Conservation (phyloP, 441 rosid genomes). For the Adansonia gregorii region DNA sequence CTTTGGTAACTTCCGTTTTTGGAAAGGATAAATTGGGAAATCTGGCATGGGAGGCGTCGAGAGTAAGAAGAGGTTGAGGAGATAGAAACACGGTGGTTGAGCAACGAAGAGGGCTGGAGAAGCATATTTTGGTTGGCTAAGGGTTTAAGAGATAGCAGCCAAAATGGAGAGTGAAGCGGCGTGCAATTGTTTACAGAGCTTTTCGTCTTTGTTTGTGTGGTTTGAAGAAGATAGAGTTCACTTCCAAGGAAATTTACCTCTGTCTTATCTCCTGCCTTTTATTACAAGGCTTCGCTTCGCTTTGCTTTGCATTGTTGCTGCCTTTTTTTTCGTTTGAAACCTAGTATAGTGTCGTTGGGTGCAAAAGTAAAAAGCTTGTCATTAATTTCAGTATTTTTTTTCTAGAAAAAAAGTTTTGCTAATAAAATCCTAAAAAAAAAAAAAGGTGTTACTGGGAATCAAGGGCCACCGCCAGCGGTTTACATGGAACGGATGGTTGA, state of each 20-base stretch:
- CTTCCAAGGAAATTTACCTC: neutral
- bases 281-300: no score
- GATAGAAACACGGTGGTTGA: slow-evolving; percentile 50
- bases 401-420: no score
- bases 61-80: slow-evolving; percentile 51
- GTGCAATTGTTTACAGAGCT: neutral
- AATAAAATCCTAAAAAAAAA: no score
- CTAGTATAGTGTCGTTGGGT: no score
- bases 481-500: no score
- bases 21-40: slow-evolving; percentile 31
- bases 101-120: slow-evolving; percentile 51
- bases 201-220: neutral
- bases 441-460: no score
- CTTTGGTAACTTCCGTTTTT: slow-evolving; percentile 33
- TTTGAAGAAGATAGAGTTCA: slow-evolving; percentile 7
- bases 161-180: neutral
- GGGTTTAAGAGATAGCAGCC: slow-evolving; percentile 5
- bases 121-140: slow-evolving; percentile 40
- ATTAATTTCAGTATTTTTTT: no score
- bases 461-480: no score
- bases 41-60: slow-evolving; percentile 35
- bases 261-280: no score
- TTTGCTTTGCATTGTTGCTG: no score
- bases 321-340: no score
- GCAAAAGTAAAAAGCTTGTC: no score